These are phyloP conservation scores for Arthroderma sp. DNA, from an alignment of 2,329 filamentous ascomycete genomes.

Conservation along the genomic window DNA sequence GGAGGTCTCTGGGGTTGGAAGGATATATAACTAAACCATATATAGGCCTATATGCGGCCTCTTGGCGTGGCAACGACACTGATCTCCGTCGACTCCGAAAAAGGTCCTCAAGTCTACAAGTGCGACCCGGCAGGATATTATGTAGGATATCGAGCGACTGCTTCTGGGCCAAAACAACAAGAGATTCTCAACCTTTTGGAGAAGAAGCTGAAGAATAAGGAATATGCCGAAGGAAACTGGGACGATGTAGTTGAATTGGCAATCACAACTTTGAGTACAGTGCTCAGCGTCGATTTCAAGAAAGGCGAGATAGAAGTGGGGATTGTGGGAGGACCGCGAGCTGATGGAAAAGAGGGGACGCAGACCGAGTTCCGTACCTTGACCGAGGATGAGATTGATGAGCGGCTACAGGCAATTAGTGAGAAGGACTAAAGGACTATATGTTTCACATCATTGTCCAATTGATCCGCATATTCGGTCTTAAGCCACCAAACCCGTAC, in stretches of 20 bases:
- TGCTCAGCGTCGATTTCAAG: slow-evolving; percentile 98
- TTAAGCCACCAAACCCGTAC: no score
- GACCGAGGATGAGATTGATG: slow-evolving; percentile 96
- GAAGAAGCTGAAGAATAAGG: slow-evolving; percentile 99
- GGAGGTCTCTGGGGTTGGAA: neutral
- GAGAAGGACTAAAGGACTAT: slow-evolving; percentile 71
- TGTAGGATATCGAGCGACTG: slow-evolving; percentile 95
- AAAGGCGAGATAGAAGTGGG: slow-evolving; percentile 98
- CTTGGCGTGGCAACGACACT: slow-evolving; percentile 91
- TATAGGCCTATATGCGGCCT: slow-evolving; percentile 88
- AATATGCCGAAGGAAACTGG: slow-evolving; percentile 81
- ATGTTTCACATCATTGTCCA: neutral
- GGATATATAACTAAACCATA: neutral
- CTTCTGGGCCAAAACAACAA: slow-evolving; percentile 94
- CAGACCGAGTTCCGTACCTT: slow-evolving; percentile 70
- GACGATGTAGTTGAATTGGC: slow-evolving; percentile 95
- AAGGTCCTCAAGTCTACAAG: slow-evolving; percentile 92
- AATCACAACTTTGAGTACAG: slow-evolving; percentile 87
- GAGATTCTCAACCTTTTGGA: slow-evolving; percentile 96
- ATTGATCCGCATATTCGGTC: no score
- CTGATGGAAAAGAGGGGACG: slow-evolving; percentile 71
- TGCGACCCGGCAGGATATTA: slow-evolving; percentile 97
- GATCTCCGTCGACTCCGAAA: slow-evolving; percentile 85
- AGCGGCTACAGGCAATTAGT: slow-evolving; percentile 91
- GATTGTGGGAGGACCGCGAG: slow-evolving; percentile 77